phyloP scores from a whole-genome alignment of 73 alveolate species.

The Tetrahymena malaccensis region DNA sequence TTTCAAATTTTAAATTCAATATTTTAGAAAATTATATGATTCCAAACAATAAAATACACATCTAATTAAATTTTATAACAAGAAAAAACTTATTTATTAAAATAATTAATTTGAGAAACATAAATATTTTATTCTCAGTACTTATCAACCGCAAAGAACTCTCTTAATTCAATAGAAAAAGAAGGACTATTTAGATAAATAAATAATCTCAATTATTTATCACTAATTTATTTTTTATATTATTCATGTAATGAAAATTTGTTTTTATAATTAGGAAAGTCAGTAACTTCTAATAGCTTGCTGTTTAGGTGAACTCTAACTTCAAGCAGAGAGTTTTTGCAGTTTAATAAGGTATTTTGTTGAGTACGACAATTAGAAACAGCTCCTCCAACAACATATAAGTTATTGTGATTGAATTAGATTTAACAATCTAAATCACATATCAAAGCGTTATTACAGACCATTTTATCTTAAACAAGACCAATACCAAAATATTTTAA shows the following conservation, averaged over 20 bases:
- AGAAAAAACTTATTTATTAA: background rate
- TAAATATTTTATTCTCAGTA: background rate
- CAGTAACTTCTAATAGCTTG: background rate
- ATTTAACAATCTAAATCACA: background rate
- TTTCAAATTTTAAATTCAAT: no score
- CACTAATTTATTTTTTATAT: background rate
- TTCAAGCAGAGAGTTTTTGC: background rate
- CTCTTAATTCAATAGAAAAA: background rate
- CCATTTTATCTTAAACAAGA: background rate
- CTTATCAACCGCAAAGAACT: no score
- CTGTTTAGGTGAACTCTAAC: background rate
- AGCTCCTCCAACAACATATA: background rate
- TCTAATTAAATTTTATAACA: no score
- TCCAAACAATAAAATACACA: no score
- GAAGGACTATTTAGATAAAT: background rate
- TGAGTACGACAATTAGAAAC: background rate
- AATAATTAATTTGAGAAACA: background rate
- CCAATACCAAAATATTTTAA: background rate
- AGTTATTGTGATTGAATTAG: no score
- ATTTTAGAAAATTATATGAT: no score
- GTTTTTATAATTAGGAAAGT: background rate
- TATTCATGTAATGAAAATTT: background rate
- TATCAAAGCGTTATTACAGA: background rate
- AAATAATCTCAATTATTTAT: background rate
- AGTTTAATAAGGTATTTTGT: no score